phyloP scores from a whole-genome alignment of 768 basidiomycete species.

The Tylopilus sp. region DNA sequence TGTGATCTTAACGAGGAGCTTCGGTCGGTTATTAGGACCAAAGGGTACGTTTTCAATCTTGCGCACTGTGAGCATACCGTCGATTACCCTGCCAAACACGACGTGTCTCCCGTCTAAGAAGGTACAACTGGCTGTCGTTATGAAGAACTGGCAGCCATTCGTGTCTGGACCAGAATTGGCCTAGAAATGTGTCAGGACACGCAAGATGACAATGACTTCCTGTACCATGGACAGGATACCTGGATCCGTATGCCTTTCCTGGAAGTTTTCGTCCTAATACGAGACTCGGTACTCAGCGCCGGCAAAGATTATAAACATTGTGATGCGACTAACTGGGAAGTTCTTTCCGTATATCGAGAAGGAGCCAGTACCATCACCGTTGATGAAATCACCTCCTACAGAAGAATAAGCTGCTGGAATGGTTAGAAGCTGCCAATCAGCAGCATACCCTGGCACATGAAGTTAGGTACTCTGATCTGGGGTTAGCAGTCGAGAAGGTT shows the following conservation, averaged over 20 bases:
- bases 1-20: constrained; percentile 82
- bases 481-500: constrained; percentile 3
- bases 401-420: neutral
- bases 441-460: constrained; percentile 87
- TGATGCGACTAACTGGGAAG: constrained; percentile 62
- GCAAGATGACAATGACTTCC: constrained; percentile 6
- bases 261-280: constrained; percentile 88
- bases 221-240: constrained; percentile 89
- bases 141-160: constrained; percentile 98
- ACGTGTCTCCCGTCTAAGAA: constrained; percentile 96
- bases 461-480: constrained; percentile 69
- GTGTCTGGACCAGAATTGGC: constrained; percentile 95
- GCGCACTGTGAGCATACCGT: constrained; percentile 91
- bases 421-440: neutral
- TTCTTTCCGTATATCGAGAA: constrained; percentile 98
- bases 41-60: constrained; percentile 97
- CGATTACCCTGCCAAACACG: constrained; percentile 87
- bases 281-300: constrained; percentile 1
- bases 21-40: constrained; percentile 85
- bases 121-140: constrained; percentile 92
- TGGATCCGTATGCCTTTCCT: constrained; percentile 80
- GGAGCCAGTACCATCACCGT: constrained; percentile 91
- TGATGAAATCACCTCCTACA: constrained; percentile 89
- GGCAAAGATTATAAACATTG: neutral
- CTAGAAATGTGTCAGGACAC: constrained; percentile 37